Evolutionary conservation across 257 asterid species (phyloP), one percentile per base, ranked within the genome.

Genomic region (Salvia hispanica): DNA sequence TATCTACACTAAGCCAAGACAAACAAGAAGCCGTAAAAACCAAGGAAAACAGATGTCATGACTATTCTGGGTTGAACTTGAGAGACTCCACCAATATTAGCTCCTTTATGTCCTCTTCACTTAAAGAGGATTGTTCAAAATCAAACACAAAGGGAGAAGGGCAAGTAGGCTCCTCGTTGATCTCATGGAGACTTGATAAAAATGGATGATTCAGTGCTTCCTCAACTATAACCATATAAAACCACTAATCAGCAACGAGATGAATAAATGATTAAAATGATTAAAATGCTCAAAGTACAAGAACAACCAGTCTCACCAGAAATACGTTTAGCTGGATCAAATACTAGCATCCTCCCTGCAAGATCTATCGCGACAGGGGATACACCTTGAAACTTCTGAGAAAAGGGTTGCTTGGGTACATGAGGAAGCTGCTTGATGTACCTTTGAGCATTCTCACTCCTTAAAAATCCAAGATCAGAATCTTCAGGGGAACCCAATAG

Each of bases 401-500:
- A 76, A 15, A 88, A 78, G 2, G 89, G 80, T 67, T 65, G 86
- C 73, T 81, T 91, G 25, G 84, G 85, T 69, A 85, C 79, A 67
- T 48, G 72, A n/a, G 95, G 86, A 57, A 91, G 91, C 80, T 85
- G 95, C 81, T 80, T 88, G 51, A 91, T 86, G 47, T 91, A 86
- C 72, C 71, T 82, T 54, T 79, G 80, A 72, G 96, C 97, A 83
- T 85, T 88, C 51, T 88, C 89, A 48, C 87, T 88, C 66, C 96
- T 85, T 50, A 91, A 76, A 68, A 91, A 91, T 66, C 86, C 96
- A 70, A 91, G 93, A 76, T 91, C 96, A 18, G 95, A 80, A 76
- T 86, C 97, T 73, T 91, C 93, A 14, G 96, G 97, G 66, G 96
- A 80, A 57, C 97, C 97, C 72, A 91, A 56, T 47, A 91, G 82